A percentile compares a stretch with the other conserved stretches of the same genome.
phyloP scores from a whole-genome alignment of 345 rosid species.

The Kernera saxatilis region DNA sequence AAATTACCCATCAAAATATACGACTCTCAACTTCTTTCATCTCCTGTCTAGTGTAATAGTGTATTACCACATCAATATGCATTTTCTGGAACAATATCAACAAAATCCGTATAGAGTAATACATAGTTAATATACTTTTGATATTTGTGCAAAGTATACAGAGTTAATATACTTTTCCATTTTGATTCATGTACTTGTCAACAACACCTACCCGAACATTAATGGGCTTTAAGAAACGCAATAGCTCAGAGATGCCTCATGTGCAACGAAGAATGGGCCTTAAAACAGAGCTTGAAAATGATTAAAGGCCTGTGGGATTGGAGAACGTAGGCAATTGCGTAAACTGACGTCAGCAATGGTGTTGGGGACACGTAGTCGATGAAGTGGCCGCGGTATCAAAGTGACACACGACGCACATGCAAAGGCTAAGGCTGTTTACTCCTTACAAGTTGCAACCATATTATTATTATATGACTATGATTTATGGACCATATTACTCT shows the following conservation, averaged over 20 bases:
- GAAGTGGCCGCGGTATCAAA: not conserved
- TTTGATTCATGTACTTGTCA: no score
- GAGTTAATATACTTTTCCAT: no score
- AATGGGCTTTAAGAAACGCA: not conserved
- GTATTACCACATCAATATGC: no score
- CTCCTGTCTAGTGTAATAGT: no score
- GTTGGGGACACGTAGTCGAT: constrained; percentile 11
- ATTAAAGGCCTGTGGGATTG: not conserved
- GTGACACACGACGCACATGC: constrained; percentile 28
- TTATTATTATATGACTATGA: not conserved
- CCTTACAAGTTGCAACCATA: not conserved
- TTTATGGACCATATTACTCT: not conserved
- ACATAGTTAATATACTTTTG: no score
- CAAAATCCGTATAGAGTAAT: no score
- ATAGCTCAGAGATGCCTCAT: not conserved
- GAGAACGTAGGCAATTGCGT: not conserved
- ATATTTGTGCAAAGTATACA: no score
- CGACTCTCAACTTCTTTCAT: no score
- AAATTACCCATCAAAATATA: no score
- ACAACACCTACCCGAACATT: not conserved
- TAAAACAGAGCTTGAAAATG: not conserved
- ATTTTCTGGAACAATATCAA: no score
- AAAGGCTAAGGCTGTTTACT: constrained; percentile 2
- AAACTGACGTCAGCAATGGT: not conserved
- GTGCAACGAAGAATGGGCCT: not conserved